phyloP scores from a whole-genome alignment of 495 filamentous ascomycete genomes.

The Hypoxylon fuscum region DNA sequence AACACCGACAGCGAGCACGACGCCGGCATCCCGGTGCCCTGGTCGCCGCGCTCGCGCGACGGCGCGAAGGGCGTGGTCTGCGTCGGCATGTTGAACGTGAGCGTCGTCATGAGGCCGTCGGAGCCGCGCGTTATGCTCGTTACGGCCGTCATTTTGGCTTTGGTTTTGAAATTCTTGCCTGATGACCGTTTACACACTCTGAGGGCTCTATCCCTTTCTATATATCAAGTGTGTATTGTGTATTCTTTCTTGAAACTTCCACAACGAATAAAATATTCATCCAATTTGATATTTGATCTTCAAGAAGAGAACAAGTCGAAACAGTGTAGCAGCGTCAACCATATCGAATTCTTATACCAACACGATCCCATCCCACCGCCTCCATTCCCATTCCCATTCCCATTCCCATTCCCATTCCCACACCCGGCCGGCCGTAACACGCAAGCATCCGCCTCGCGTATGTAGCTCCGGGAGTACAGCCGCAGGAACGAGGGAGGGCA shows the following conservation, averaged over 20 bases:
- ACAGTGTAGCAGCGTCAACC: no score
- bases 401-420: background rate
- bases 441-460: background rate
- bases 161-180: background rate
- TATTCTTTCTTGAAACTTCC: no score
- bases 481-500: slow-evolving; percentile 3
- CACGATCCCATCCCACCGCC: no score
- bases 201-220: background rate
- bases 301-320: no score
- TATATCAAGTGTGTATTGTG: no score
- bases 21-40: background rate
- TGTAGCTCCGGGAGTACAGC: background rate
- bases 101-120: slow-evolving; percentile 9
- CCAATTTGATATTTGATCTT: no score
- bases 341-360: no score
- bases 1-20: slow-evolving; percentile 25
- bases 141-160: slow-evolving; percentile 17
- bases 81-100: slow-evolving; percentile 2
- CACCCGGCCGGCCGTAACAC: background rate
- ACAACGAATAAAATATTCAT: no score
- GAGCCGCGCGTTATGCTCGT: slow-evolving; percentile 13
- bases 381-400: no score
- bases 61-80: slow-evolving; percentile 31
- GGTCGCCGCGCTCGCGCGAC: background rate
- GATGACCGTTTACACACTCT: no score